Conservation (phyloP, 2,329 filamentous ascomycete genomes). For the Aspergillus pseudoviridinutans region DNA sequence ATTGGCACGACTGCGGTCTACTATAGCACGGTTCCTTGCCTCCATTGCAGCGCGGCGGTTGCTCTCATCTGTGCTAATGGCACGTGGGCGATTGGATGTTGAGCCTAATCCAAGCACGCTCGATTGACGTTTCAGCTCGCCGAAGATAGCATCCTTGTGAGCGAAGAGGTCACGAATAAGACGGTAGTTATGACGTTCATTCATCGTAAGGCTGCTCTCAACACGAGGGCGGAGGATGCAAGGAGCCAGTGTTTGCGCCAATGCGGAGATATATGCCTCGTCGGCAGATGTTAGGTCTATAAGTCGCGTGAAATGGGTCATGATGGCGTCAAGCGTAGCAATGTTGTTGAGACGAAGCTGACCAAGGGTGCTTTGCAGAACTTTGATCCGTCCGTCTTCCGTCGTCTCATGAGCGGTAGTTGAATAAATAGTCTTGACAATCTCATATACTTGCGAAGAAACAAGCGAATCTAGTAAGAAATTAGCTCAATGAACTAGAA, state of each 20-base stretch:
- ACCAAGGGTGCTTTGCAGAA: constrained; percentile 91
- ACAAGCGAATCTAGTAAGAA: constrained; percentile 77
- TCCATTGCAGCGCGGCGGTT: constrained; percentile 92
- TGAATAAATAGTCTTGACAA: constrained; percentile 93
- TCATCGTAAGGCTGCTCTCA: constrained; percentile 88
- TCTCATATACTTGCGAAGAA: constrained; percentile 97
- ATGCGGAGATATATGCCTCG: constrained; percentile 71
- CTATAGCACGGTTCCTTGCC: constrained; percentile 78
- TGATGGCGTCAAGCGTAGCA: constrained; percentile 94
- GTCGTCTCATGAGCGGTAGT: constrained; percentile 72
- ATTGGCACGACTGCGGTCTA: constrained; percentile 66
- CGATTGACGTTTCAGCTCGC: constrained; percentile 77
- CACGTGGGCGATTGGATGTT: constrained; percentile 65
- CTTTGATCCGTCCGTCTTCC: constrained; percentile 76
- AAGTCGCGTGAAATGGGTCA: constrained; percentile 94
- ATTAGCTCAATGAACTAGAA: constrained; percentile 2
- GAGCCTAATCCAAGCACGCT: constrained; percentile 45
- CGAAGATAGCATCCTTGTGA: constrained; percentile 93
- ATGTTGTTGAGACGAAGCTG: constrained; percentile 96
- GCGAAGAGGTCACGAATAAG: constrained; percentile 87
- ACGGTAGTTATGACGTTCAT: constrained; percentile 88
- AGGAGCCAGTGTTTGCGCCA: constrained; percentile 72
- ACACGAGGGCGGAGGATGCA: constrained; percentile 83
- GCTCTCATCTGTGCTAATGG: constrained; percentile 92
- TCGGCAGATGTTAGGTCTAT: constrained; percentile 96